phyloP scores from a whole-genome alignment of 2,329 filamentous ascomycete genomes.

The Xylariaceae sp. region DNA sequence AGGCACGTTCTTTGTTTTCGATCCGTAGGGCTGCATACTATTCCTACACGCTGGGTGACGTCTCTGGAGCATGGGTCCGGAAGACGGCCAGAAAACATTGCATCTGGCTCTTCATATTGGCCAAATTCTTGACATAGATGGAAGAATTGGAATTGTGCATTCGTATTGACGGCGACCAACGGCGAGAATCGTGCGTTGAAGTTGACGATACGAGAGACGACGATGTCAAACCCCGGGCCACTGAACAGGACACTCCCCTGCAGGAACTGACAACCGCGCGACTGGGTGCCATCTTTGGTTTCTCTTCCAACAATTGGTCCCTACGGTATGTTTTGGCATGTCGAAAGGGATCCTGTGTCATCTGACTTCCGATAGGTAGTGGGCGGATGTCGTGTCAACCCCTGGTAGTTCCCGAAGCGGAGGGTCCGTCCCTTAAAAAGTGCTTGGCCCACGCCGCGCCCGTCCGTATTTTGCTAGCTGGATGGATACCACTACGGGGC shows the following conservation, averaged over 20 bases:
- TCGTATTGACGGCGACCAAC: slow-evolving; percentile 13
- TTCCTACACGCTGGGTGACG: slow-evolving; percentile 13
- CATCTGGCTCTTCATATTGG: background rate
- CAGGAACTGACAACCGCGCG: too few species aligned
- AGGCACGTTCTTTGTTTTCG: slow-evolving; percentile 7
- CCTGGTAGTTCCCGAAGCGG: too few species aligned
- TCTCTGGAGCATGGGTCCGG: slow-evolving; percentile 3
- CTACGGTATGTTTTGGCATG: too few species aligned
- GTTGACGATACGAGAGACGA: slow-evolving; percentile 14
- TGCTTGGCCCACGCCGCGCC: too few species aligned
- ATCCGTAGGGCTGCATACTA: slow-evolving; percentile 17
- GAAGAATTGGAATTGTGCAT: slow-evolving; percentile 12
- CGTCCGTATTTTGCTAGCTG: too few species aligned
- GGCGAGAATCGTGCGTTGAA: background rate
- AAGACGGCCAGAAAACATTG: background rate
- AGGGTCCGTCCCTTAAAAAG: too few species aligned
- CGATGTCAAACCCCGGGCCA: slow-evolving; percentile 1
- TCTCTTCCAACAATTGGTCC: too few species aligned
- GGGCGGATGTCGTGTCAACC: too few species aligned
- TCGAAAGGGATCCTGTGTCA: too few species aligned
- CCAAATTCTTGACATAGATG: background rate
- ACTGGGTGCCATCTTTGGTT: too few species aligned
- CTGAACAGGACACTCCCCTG: slow-evolving; percentile 7
- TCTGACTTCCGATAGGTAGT: too few species aligned
- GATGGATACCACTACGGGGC: too few species aligned